Evolutionary conservation across 164 flowering plant genomes (phyloP).

Genomic region (Paratinospora sagittata): DNA sequence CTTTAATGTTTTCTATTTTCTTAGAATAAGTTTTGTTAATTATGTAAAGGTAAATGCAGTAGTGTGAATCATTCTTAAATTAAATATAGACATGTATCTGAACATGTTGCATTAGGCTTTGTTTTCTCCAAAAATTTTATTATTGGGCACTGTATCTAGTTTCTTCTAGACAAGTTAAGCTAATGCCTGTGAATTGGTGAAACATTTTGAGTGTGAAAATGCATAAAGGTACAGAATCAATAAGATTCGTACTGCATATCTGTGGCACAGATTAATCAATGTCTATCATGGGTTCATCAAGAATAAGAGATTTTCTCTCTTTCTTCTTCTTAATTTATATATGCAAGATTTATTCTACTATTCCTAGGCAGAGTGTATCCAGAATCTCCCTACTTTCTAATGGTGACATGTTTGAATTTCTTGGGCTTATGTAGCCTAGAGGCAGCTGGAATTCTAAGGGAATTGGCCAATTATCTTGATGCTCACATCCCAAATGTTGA

Average conservation of each 20-base stretch:
- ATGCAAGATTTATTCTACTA: not conserved
- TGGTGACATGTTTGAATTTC: slow-evolving; percentile 5
- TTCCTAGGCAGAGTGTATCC: not conserved
- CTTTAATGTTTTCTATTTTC: no score
- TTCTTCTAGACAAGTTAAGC: no score
- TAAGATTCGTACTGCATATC: no score
- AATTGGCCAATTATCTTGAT: slow-evolving; percentile 90
- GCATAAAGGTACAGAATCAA: no score
- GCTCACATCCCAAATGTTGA: slow-evolving; percentile 69
- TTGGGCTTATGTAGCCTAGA: slow-evolving; percentile 52
- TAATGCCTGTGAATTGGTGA: not conserved
- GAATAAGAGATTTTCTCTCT: not conserved
- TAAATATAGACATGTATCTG: no score
- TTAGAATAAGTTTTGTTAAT: no score
- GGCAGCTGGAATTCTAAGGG: slow-evolving; percentile 89
- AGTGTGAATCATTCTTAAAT: no score
- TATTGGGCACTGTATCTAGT: no score
- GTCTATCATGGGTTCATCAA: not conserved
- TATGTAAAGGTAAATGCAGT: no score
- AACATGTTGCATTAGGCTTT: no score
- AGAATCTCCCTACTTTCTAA: not conserved
- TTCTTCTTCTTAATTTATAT: not conserved
- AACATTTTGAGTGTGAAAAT: no score
- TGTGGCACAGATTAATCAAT: not conserved
- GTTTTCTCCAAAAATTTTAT: no score